Conservation (phyloP, 2,329 filamentous ascomycete species). For the Penicillium sp. region DNA sequence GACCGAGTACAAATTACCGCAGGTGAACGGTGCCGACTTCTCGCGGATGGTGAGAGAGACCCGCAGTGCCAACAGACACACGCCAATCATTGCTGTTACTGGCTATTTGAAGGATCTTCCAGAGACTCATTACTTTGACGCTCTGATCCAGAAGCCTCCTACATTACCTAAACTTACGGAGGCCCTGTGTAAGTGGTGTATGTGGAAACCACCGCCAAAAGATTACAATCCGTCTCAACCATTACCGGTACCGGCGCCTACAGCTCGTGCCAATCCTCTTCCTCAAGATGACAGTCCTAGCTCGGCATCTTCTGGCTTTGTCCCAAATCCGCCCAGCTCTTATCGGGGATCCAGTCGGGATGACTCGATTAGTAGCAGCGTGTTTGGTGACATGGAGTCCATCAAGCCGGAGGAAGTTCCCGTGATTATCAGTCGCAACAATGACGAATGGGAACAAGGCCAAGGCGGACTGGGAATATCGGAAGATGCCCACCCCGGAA, state of each 20-base stretch:
- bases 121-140: slow-evolving; percentile 91
- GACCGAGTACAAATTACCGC: slow-evolving; percentile 91
- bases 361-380: slow-evolving; percentile 75
- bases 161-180: slow-evolving; percentile 87
- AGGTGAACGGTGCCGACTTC: slow-evolving; percentile 91
- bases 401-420: slow-evolving; percentile 71
- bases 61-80: slow-evolving; percentile 88
- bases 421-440: slow-evolving; percentile 66
- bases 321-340: slow-evolving; percentile 64
- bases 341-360: slow-evolving; percentile 75
- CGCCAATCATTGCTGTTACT: slow-evolving; percentile 92
- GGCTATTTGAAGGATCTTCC: slow-evolving; percentile 97
- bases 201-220: slow-evolving; percentile 78
- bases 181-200: slow-evolving; percentile 77
- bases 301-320: slow-evolving; percentile 68
- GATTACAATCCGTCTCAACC: slow-evolving; percentile 48
- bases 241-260: slow-evolving; percentile 56
- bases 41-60: slow-evolving; percentile 97
- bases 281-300: slow-evolving; percentile 74
- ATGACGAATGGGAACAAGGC: slow-evolving; percentile 63
- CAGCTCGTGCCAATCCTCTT: slow-evolving; percentile 58
- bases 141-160: slow-evolving; percentile 91
- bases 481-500: slow-evolving; percentile 44
- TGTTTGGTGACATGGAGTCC: slow-evolving; percentile 81
- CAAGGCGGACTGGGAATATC: slow-evolving; percentile 73